Evolutionary conservation across 1,284 basidiomycete genomes (phyloP).

Genomic region (Melampsora larici-populina): DNA sequence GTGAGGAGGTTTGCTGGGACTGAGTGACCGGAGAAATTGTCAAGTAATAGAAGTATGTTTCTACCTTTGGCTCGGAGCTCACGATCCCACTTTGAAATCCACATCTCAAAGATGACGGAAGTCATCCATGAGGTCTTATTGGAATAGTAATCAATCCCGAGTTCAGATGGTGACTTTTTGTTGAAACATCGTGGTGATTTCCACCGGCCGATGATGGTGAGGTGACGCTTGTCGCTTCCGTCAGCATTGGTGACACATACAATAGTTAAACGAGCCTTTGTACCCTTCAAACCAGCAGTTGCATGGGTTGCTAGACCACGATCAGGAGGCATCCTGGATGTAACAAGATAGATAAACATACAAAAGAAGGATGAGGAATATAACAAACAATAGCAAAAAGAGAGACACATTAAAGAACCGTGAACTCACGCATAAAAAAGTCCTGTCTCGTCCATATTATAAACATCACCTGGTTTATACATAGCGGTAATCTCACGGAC

Average conservation of each 20-base stretch:
- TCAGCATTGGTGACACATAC: neutral
- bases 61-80: conserved; percentile 11
- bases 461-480: neutral
- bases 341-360: no score
- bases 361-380: neutral
- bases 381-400: neutral
- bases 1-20: conserved; percentile 21
- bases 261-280: neutral
- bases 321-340: neutral
- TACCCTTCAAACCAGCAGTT: neutral
- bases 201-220: neutral
- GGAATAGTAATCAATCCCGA: neutral
- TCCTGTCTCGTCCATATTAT: neutral
- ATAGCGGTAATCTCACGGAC: neutral
- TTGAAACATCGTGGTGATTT: neutral
- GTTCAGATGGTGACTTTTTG: neutral
- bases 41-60: conserved; percentile 21
- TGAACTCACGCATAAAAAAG: no score
- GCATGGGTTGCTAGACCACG: neutral
- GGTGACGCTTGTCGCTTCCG: neutral
- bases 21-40: conserved; percentile 41
- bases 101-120: neutral
- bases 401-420: conserved; percentile 1
- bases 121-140: neutral
- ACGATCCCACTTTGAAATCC: no score